phyloP scores from a whole-genome alignment of 1,284 basidiomycete species.

The Peniophora sp. region DNA sequence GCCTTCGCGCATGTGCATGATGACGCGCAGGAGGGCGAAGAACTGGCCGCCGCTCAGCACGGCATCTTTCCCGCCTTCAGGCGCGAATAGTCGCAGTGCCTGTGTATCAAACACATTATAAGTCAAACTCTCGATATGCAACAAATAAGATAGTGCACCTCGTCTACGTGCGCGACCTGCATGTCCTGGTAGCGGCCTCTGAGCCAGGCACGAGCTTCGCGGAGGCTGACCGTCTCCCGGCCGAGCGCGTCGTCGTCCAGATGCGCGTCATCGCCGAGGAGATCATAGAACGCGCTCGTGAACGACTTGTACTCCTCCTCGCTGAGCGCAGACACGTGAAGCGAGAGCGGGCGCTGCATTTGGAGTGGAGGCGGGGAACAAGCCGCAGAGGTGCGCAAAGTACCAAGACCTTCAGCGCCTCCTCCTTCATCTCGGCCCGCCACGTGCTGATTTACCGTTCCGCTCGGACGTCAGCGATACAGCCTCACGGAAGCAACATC shows the following conservation, averaged over 20 bases:
- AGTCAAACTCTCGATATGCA: not conserved
- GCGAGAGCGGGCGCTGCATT: constrained; percentile 46
- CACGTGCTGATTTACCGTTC: not conserved
- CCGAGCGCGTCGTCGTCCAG: constrained; percentile 45
- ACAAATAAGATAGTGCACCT: constrained; percentile 26
- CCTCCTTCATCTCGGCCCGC: not conserved
- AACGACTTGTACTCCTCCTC: constrained; percentile 62
- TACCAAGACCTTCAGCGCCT: not conserved
- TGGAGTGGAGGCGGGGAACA: not conserved
- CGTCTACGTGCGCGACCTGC: constrained; percentile 46
- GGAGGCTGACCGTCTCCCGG: constrained; percentile 39
- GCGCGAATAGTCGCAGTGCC: constrained; percentile 59
- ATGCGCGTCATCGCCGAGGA: constrained; percentile 28
- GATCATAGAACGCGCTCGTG: constrained; percentile 50
- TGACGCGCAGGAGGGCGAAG: constrained; percentile 61
- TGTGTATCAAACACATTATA: constrained; percentile 17
- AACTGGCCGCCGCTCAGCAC: constrained; percentile 61
- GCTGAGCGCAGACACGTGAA: constrained; percentile 68
- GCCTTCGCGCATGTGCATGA: constrained; percentile 54
- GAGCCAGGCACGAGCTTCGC: constrained; percentile 69
- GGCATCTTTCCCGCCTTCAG: constrained; percentile 41
- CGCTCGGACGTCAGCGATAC: not conserved
- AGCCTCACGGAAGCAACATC: too few species aligned
- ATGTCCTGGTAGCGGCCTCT: constrained; percentile 57
- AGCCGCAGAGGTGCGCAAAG: not conserved